A percentile compares a stretch with the other conserved stretches of the same genome.
phyloP scores from a whole-genome alignment of 2,329 filamentous ascomycete species.

The Exophiala bonariae region DNA sequence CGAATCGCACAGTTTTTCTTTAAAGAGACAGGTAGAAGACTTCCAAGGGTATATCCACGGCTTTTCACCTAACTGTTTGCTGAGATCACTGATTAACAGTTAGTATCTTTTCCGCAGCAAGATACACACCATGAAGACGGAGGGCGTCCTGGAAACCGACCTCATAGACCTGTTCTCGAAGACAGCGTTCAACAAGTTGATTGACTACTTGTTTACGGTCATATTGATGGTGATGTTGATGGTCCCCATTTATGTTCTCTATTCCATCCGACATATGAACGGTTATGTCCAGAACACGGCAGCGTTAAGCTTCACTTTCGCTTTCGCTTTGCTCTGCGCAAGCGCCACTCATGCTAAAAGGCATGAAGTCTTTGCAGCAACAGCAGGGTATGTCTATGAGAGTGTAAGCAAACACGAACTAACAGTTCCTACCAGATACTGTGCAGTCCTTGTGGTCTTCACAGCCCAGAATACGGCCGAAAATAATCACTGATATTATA shows the following conservation, averaged over 20 bases:
- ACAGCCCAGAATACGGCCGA: conserved; percentile 6
- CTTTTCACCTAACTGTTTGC: no score
- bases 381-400: conserved; percentile 12
- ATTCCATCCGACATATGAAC: conserved; percentile 5
- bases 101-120: conserved; percentile 1
- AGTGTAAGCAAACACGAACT: neutral
- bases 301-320: conserved; percentile 5
- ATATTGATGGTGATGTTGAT: conserved; percentile 9
- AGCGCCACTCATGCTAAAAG: conserved; percentile 13
- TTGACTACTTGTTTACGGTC: conserved; percentile 14
- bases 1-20: conserved; percentile 1
- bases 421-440: conserved; percentile 11
- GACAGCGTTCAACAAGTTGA: conserved; percentile 9
- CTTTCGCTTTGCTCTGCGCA: conserved; percentile 13
- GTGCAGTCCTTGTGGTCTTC: conserved; percentile 17
- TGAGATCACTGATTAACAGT: no score
- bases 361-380: conserved; percentile 15
- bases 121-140: conserved; percentile 8
- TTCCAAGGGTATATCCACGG: no score
- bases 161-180: conserved; percentile 9
- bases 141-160: neutral
- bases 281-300: conserved; percentile 11
- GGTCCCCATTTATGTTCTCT: conserved; percentile 13
- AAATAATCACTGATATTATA: neutral
- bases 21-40: no score